Percentiles rank a stretch among this genome's conserved stretches.
phyloP scores from a whole-genome alignment of 108 stramenopile genomes.

The Conticribra guillardii region DNA sequence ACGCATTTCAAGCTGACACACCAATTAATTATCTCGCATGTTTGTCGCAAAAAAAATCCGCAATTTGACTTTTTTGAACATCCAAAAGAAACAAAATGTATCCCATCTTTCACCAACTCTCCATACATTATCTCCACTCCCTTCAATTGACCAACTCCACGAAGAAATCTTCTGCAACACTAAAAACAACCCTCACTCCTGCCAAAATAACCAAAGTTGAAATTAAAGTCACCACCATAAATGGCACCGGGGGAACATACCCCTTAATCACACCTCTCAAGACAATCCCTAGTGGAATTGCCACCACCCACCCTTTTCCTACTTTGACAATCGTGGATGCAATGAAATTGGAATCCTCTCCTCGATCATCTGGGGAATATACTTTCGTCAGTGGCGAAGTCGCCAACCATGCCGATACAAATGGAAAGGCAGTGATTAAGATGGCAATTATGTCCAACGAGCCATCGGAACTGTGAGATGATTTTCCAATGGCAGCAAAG shows the following conservation, averaged over 20 bases:
- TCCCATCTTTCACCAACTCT: too few relatives aligned
- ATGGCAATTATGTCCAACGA: constrained; percentile 48
- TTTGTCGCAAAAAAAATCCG: too few relatives aligned
- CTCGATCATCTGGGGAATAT: constrained; percentile 48
- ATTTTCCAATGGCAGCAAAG: constrained; percentile 70
- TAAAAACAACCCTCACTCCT: constrained; percentile 31
- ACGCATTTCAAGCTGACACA: too few relatives aligned
- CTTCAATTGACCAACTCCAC: constrained; percentile 47
- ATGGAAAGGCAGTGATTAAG: constrained; percentile 55
- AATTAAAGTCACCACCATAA: constrained; percentile 72
- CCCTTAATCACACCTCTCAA: constrained; percentile 66
- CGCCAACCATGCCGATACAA: constrained; percentile 54
- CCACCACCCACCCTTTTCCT: constrained; percentile 64
- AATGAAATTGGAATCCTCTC: constrained; percentile 16
- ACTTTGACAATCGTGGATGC: constrained; percentile 30
- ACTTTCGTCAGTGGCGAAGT: constrained; percentile 58
- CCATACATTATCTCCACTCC: not conserved
- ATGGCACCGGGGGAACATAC: constrained; percentile 66
- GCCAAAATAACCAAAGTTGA: constrained; percentile 64
- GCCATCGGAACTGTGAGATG: constrained; percentile 59
- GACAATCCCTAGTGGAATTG: constrained; percentile 63
- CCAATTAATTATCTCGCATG: too few relatives aligned
- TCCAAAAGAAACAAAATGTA: too few relatives aligned
- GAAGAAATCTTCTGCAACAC: constrained; percentile 49
- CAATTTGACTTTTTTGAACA: too few relatives aligned